Base-by-base conservation (phyloP, 2,329 filamentous ascomycete genomes). In the Nigrospora osmanthi region DNA sequence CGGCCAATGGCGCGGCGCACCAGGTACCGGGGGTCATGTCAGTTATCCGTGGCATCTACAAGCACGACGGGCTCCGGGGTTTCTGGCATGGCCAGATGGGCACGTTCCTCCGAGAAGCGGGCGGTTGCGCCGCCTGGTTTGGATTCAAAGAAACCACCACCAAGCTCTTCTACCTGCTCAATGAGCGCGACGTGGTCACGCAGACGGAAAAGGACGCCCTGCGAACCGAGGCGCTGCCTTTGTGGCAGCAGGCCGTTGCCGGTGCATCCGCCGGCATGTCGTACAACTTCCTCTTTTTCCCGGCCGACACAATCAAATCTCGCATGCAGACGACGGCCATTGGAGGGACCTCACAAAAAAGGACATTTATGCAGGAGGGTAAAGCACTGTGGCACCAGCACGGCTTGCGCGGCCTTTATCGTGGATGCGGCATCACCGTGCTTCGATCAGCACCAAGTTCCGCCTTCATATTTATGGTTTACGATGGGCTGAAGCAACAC, bases 271-370 rank as follows among this genome's bases (percentile, higher is more conserved):
- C 91, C 4, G 93, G 93, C 43, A 87, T 96, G 70, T 83, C 82
- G 33, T 98, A 98, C 69, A 98, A 98, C 63, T 97, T 97, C 61
- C 70, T 95, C 17, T 96, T 97, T 72, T 98, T 93, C 63, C 93
- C 93, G 0, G 93, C 93, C 41, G 93, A 98, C 63, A 98, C 93
- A 1, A 85, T 98, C 71, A 98, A 98, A 69, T 94, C 87, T 15
- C 82, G 91, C 40, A 95, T 98, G 83, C 93, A 98, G 68, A 98
- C 93, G 0, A 78, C 85, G 43, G 84, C 89, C 6, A 71, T 88
- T 37, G 77, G 75, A 31, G 70, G 72, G 10, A 67, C 71, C 17
- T 70, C 70, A 2, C 47, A 15, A 30, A 66, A 69, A 45, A 75
- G 76, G 36, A 83, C 81, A 0, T 97, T 98, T 58, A 78, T 75